A percentile compares a stretch with the other conserved stretches of the same genome.
Evolutionary conservation across 169 alveolate species (phyloP).

Genomic region (Cryptosporidium meleagridis): DNA sequence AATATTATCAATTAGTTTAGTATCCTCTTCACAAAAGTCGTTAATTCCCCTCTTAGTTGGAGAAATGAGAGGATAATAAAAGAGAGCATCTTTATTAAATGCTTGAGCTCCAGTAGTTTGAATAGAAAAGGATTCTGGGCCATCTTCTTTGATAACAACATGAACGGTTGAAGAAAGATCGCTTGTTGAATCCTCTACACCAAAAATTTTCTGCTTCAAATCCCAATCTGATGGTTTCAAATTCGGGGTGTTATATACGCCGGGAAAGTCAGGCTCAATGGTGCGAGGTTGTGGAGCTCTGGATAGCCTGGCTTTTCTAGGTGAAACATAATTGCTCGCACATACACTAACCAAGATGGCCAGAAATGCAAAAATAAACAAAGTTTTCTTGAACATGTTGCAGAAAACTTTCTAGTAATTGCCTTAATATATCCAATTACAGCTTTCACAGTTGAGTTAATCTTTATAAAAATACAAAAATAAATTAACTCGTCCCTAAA

Average conservation of each 20-base stretch:
- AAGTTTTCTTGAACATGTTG: neutral
- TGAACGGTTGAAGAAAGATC: neutral
- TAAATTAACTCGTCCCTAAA: slow-evolving; percentile 30
- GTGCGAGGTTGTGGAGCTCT: neutral
- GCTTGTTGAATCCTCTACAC: neutral
- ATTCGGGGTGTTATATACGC: slow-evolving; percentile 38
- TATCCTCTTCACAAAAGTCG: slow-evolving; percentile 35
- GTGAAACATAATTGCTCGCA: slow-evolving; percentile 13
- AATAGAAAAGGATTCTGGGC: neutral
- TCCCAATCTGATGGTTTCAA: slow-evolving; percentile 37
- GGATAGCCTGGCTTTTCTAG: slow-evolving; percentile 21
- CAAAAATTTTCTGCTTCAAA: neutral
- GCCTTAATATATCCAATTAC: neutral
- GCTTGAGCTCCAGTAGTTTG: slow-evolving; percentile 35
- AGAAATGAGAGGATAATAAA: slow-evolving; percentile 64
- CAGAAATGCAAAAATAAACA: slow-evolving; percentile 5
- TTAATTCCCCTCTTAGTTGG: slow-evolving; percentile 20
- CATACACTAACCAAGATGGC: neutral
- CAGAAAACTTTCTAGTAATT: slow-evolving; percentile 7
- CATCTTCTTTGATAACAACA: neutral
- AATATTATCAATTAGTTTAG: slow-evolving; percentile 3
- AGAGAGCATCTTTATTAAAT: slow-evolving; percentile 23
- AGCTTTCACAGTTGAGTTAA: slow-evolving; percentile 5
- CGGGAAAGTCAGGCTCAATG: slow-evolving; percentile 21
- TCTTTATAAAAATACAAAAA: slow-evolving; percentile 3